Percentiles rank a stretch among this genome's conserved stretches.
Evolutionary conservation across 2,329 filamentous ascomycete species (phyloP).

Genomic region (Rhexocercosporidium sp.): DNA sequence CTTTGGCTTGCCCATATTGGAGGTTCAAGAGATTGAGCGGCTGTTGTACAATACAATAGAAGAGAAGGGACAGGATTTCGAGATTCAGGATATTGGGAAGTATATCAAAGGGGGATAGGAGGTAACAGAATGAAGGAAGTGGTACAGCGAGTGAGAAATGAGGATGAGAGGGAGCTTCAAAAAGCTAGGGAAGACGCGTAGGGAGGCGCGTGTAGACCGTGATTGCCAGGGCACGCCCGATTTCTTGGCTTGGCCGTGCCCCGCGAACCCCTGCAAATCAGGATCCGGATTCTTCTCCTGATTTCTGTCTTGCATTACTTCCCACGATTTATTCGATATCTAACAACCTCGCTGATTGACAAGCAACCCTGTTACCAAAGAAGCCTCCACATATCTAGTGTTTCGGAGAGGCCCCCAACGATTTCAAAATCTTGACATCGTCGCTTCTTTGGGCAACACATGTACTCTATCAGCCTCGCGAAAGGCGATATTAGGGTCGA

Average conservation of each 20-base stretch:
- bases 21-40: not conserved
- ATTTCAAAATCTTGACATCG: too few species aligned
- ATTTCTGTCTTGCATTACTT: too few species aligned
- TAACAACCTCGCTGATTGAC: too few species aligned
- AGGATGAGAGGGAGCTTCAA: not conserved
- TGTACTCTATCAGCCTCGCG: too few species aligned
- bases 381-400: too few species aligned
- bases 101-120: too few species aligned
- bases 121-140: not conserved
- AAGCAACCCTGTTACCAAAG: too few species aligned
- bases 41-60: not conserved
- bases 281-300: too few species aligned
- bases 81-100: not conserved
- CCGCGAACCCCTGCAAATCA: not conserved
- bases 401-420: too few species aligned
- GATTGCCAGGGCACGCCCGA: not conserved
- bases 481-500: too few species aligned
- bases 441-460: too few species aligned
- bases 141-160: not conserved
- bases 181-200: slow-evolving; percentile 9
- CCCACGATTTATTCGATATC: too few species aligned
- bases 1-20: slow-evolving; percentile 19
- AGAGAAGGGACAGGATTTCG: not conserved
- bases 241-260: not conserved
- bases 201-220: not conserved